Percentiles rank a stretch among this genome's conserved stretches.
phyloP scores from a whole-genome alignment of 208 protist species.

The Leishmania tarentolae region DNA sequence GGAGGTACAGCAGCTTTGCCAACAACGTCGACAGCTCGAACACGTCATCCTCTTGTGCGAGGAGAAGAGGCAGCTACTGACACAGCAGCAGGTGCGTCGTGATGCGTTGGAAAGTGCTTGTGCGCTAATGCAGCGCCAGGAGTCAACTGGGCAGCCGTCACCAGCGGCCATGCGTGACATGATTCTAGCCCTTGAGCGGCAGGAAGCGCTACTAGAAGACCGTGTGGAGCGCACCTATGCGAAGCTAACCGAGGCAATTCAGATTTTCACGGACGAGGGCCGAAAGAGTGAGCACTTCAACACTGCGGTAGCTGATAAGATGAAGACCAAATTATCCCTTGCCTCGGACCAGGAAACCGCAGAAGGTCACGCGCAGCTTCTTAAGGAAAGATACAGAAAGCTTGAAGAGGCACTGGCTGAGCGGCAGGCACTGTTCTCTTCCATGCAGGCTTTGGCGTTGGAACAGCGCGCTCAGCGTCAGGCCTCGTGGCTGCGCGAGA shows the following conservation, averaged over 20 bases:
- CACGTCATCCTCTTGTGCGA: conserved; percentile 23
- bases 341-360: conserved; percentile 13
- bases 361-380: conserved; percentile 20
- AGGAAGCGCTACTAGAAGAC: conserved; percentile 39
- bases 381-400: conserved; percentile 24
- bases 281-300: conserved; percentile 36
- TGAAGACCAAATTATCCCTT: conserved; percentile 16
- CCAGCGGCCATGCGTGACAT: conserved; percentile 30
- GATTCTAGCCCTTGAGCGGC: conserved; percentile 28
- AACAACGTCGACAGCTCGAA: conserved; percentile 23
- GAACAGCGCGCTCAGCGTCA: conserved; percentile 31
- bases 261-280: conserved; percentile 39
- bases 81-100: conserved; percentile 31
- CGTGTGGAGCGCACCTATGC: conserved; percentile 36
- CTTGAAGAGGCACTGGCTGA: conserved; percentile 24
- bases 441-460: conserved; percentile 23
- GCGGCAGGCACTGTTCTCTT: conserved; percentile 18
- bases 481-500: conserved; percentile 25
- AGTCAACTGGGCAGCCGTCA: conserved; percentile 16
- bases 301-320: conserved; percentile 17
- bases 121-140: conserved; percentile 27
- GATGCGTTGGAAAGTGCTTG: conserved; percentile 25
- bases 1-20: conserved; percentile 23
- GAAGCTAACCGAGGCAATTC: conserved; percentile 33
- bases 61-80: conserved; percentile 28